phyloP scores from a whole-genome alignment of 768 basidiomycete genomes.

The Boletus reticuloceps region DNA sequence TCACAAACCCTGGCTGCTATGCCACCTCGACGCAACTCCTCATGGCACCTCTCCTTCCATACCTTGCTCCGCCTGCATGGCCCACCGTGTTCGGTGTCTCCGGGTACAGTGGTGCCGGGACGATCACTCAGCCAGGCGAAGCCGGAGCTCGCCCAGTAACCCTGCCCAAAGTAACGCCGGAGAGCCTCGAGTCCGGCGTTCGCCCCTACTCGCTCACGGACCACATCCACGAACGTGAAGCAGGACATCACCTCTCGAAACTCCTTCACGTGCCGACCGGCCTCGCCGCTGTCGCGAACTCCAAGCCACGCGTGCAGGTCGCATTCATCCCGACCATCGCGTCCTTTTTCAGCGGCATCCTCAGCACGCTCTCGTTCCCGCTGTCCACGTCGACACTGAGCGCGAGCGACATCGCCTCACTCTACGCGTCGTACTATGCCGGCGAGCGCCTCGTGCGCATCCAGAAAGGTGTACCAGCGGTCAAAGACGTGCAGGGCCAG shows the following conservation, averaged over 20 bases:
- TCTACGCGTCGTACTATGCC: slow-evolving; percentile 78
- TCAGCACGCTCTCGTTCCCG: slow-evolving; percentile 83
- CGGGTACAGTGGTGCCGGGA: slow-evolving; percentile 95
- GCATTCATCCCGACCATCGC: slow-evolving; percentile 87
- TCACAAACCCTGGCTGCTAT: slow-evolving; percentile 82
- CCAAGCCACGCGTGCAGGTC: slow-evolving; percentile 45
- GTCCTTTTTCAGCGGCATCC: slow-evolving; percentile 96
- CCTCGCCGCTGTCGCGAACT: no score
- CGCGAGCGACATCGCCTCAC: slow-evolving; percentile 65
- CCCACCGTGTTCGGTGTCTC: slow-evolving; percentile 92
- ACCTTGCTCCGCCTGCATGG: slow-evolving; percentile 53
- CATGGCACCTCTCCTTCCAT: slow-evolving; percentile 80
- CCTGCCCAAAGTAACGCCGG: slow-evolving; percentile 77
- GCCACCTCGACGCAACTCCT: slow-evolving; percentile 92
- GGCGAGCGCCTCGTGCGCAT: slow-evolving; percentile 72
- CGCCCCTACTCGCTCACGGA: slow-evolving; percentile 90
- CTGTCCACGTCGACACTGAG: slow-evolving; percentile 55
- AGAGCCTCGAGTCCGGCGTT: slow-evolving; percentile 71
- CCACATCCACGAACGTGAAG: slow-evolving; percentile 99
- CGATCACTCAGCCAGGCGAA: slow-evolving; percentile 62
- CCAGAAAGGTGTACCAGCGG: slow-evolving; percentile 65
- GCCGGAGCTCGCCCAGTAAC: slow-evolving; percentile 66
- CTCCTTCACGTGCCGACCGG: slow-evolving; percentile 39
- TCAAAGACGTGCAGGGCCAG: slow-evolving; percentile 73
- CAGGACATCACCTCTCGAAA: slow-evolving; percentile 74